These are phyloP conservation scores for Plantago ovata DNA, from an alignment of 257 asterid genomes.

Conservation along the genomic window DNA sequence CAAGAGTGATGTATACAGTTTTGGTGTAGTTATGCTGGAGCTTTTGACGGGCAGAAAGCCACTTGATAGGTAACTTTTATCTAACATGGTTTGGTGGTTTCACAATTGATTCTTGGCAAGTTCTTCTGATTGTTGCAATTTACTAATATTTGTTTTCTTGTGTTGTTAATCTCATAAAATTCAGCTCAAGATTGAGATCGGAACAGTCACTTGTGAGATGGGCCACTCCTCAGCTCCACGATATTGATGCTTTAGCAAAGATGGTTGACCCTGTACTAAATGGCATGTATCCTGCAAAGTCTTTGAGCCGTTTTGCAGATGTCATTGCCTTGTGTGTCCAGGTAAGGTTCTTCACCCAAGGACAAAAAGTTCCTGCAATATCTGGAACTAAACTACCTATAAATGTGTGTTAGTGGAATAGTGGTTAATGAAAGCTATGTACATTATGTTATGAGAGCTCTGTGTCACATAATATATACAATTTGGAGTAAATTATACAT, in stretches of 20 bases:
- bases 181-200: constrained; percentile 79
- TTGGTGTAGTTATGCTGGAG: constrained; percentile 97
- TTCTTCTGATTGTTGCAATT: background rate
- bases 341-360: constrained; percentile 40
- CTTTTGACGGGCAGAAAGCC: constrained; percentile 97
- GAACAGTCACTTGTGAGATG: constrained; percentile 98
- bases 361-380: background rate
- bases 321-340: constrained; percentile 92
- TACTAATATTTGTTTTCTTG: background rate
- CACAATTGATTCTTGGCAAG: constrained; percentile 8
- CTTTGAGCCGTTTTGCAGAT: constrained; percentile 95
- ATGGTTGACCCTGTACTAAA: constrained; percentile 90
- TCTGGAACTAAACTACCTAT: background rate
- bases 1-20: constrained; percentile 93
- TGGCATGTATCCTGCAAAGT: constrained; percentile 98
- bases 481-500: too few relatives aligned
- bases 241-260: constrained; percentile 90
- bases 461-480: too few relatives aligned
- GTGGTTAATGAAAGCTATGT: too few relatives aligned
- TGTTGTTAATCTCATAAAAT: constrained; percentile 6
- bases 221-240: constrained; percentile 99
- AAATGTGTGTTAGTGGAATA: too few relatives aligned
- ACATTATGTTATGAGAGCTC: too few relatives aligned
- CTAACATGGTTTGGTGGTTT: constrained; percentile 9
- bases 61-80: constrained; percentile 68